A percentile compares a stretch with the other conserved stretches of the same genome.
These are phyloP conservation scores for Zymoseptoria tritici DNA, from an alignment of 2,329 filamentous ascomycete genomes.

Conservation along the genomic window DNA sequence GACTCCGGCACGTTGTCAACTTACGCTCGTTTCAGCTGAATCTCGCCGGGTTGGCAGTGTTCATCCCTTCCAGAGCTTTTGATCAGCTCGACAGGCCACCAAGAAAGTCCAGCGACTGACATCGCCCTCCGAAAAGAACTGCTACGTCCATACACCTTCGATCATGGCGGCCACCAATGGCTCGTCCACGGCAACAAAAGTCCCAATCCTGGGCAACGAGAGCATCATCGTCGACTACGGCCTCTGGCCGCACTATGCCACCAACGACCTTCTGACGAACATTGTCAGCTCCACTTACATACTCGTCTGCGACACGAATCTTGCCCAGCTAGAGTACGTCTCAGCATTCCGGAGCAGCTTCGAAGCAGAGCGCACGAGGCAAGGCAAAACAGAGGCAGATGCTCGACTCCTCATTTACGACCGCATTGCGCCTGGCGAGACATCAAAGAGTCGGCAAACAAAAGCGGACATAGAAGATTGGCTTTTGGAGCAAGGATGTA, in stretches of 20 bases:
- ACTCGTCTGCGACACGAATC: constrained; percentile 92
- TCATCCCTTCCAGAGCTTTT: constrained; percentile 21
- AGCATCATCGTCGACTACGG: constrained; percentile 88
- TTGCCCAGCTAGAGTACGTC: constrained; percentile 66
- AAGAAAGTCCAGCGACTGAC: background rate
- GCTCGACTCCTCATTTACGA: constrained; percentile 79
- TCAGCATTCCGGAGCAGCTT: constrained; percentile 67
- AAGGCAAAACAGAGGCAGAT: constrained; percentile 34
- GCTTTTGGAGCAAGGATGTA: constrained; percentile 88
- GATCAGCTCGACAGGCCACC: constrained; percentile 17
- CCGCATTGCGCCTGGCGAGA: constrained; percentile 82
- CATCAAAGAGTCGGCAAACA: constrained; percentile 84
- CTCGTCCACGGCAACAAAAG: constrained; percentile 45
- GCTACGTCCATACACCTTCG: background rate
- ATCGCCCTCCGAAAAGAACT: background rate
- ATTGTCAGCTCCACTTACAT: constrained; percentile 85
- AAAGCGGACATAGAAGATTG: constrained; percentile 97
- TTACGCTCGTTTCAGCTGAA: constrained; percentile 21
- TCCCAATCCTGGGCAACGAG: constrained; percentile 80
- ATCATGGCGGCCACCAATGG: constrained; percentile 19
- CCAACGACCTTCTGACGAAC: constrained; percentile 69
- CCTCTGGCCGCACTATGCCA: constrained; percentile 77
- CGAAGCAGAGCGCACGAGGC: constrained; percentile 33
- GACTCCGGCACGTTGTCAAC: constrained; percentile 25
- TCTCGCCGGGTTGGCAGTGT: constrained; percentile 20